Evolutionary conservation across 352 stramenopile genomes (phyloP), one percentile per base, ranked within the genome.

Genomic region (Globisporangium irregulare): DNA sequence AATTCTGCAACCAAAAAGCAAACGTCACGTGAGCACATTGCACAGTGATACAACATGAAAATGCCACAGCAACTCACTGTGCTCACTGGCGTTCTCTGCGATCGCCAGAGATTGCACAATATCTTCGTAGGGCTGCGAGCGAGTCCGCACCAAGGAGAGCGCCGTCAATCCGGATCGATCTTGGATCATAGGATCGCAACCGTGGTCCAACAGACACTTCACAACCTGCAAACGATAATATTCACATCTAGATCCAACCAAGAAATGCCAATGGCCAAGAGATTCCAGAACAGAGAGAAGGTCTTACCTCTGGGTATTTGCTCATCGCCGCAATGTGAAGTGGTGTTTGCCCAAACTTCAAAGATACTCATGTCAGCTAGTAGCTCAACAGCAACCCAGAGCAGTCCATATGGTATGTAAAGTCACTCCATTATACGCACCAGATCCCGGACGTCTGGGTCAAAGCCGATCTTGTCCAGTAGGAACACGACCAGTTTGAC

Each of bases 301-400:
- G 6, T 46, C 60, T 22, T 59, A 87, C 81, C 66, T 95, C 73
- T 10, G 71, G 59, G 59, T 81, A 90, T 3, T 87, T 86, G 27
- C 73, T 79, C 75, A 95, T 83, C 0, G 87, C 79, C 51, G 87
- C 82, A 60, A 90, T 72, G 77, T 95, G 87, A 59, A 94, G 64
- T 34, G 82, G 78, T 22, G 84, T 92, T 48, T 81, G 82, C 22
- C 84, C 87, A 77, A 92, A 90, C 81, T 91, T 8, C 29, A 70
- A 27, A 41, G 38, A 9, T 9, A 63, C 27, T 73, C 20, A 60
- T 24, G 7, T 4, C 18, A 24, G 14, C 38, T 14, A 43, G 54
- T 2, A 24, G 0, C 22, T 24, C 27, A 15, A 24, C 1, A 43
- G 15, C 5, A n/a, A 41, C 3, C 27, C 38, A 25, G 10, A 25